Percentiles rank a stretch among this genome's conserved stretches.
Evolutionary conservation across 2,329 filamentous ascomycete genomes (phyloP).

Genomic region (Fusarium proliferatum): DNA sequence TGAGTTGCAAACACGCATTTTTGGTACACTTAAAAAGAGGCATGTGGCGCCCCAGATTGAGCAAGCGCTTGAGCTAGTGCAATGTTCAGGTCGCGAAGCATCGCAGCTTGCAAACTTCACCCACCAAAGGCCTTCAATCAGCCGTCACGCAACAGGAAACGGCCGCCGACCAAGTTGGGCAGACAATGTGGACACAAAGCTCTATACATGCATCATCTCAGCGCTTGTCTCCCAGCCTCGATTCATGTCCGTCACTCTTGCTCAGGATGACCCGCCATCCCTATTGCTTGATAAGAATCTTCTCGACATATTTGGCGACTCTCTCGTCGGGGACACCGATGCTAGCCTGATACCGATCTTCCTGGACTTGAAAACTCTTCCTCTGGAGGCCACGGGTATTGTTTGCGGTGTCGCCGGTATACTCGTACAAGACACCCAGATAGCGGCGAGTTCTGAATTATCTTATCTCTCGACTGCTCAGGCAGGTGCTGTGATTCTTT

Average conservation of each 20-base stretch:
- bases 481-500: slow-evolving; percentile 89
- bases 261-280: slow-evolving; percentile 78
- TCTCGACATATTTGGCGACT: slow-evolving; percentile 73
- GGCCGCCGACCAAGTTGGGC: slow-evolving; percentile 60
- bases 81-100: slow-evolving; percentile 77
- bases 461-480: slow-evolving; percentile 90
- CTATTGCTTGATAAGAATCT: slow-evolving; percentile 77
- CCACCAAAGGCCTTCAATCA: slow-evolving; percentile 52
- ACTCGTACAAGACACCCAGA: slow-evolving; percentile 77
- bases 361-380: slow-evolving; percentile 82
- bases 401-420: slow-evolving; percentile 92
- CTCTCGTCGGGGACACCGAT: slow-evolving; percentile 79
- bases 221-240: slow-evolving; percentile 70
- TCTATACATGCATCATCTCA: slow-evolving; percentile 72
- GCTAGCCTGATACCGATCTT: slow-evolving; percentile 86
- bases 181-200: slow-evolving; percentile 69
- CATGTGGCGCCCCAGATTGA: slow-evolving; percentile 80
- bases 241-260: slow-evolving; percentile 80
- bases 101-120: slow-evolving; percentile 53
- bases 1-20: slow-evolving; percentile 86
- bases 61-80: slow-evolving; percentile 75
- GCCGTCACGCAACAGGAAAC: slow-evolving; percentile 52
- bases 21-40: slow-evolving; percentile 81
- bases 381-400: slow-evolving; percentile 91
- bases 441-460: slow-evolving; percentile 74